Percentiles rank a stretch among this genome's conserved stretches.
Conservation (phyloP, 805 yeast species). For the Cyberlindnera galapagoensis region DNA sequence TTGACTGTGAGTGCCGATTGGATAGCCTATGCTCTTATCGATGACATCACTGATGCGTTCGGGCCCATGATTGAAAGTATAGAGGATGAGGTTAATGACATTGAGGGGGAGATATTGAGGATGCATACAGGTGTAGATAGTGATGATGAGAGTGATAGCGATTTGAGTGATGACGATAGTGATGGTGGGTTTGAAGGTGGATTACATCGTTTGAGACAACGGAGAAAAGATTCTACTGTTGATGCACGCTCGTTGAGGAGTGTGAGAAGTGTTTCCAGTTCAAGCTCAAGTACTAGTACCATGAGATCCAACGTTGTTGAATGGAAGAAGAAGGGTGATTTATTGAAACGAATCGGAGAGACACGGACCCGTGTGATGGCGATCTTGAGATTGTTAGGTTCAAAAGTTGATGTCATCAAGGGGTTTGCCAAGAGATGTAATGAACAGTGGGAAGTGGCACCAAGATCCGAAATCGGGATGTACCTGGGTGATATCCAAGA, state of each 20-base stretch:
- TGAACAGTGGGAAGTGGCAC: conserved; percentile 76
- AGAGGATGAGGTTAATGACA: conserved; percentile 90
- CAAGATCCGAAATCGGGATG: conserved; percentile 84
- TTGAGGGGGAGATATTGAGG: conserved; percentile 82
- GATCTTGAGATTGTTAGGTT: conserved; percentile 72
- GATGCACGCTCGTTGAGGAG: conserved; percentile 18
- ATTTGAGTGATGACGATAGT: conserved; percentile 30
- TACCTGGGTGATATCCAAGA: conserved; percentile 97
- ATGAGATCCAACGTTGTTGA: conserved; percentile 42
- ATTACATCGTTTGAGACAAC: conserved; percentile 15
- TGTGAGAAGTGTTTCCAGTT: conserved; percentile 21
- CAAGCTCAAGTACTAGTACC: conserved; percentile 26
- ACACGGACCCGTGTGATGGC: conserved; percentile 94
- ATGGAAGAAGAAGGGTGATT: conserved; percentile 91
- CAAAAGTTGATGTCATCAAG: conserved; percentile 95
- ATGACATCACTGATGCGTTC: conserved; percentile 95
- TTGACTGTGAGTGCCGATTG: conserved; percentile 89
- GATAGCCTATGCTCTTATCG: conserved; percentile 94
- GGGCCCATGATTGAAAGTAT: conserved; percentile 95
- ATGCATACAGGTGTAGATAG: conserved; percentile 62
- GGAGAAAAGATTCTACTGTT: conserved; percentile 9
- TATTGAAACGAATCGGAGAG: conserved; percentile 92
- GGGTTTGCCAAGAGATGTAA: conserved; percentile 90
- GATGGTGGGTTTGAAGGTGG: conserved; percentile 30
- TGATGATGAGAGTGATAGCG: conserved; percentile 22